Percentiles rank a stretch among this genome's conserved stretches.
Evolutionary conservation across 345 rosid species (phyloP).

Genomic region (Eucalyptus camaldulensis): DNA sequence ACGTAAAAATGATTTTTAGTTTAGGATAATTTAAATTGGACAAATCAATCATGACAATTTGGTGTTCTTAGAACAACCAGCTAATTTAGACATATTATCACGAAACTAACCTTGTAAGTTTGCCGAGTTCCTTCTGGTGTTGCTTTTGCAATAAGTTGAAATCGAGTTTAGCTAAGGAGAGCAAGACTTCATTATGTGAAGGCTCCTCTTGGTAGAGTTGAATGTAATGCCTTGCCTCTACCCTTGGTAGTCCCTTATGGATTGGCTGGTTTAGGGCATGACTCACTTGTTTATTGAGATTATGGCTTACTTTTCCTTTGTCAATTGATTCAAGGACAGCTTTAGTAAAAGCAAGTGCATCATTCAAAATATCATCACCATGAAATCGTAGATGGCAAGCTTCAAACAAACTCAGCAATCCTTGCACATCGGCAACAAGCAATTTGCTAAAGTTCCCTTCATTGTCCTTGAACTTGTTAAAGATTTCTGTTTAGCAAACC

Average conservation of each 20-base stretch:
- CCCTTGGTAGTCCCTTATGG: no score
- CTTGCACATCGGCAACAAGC: neutral
- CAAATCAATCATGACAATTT: no score
- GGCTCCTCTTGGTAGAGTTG: no score
- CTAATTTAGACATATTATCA: neutral
- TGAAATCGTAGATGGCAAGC: neutral
- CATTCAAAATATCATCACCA: constrained; percentile 1
- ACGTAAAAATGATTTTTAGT: neutral
- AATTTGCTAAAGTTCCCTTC: neutral
- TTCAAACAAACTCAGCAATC: constrained; percentile 14
- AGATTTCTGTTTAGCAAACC: constrained; percentile 1
- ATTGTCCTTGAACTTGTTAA: neutral
- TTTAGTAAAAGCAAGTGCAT: neutral
- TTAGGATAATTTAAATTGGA: neutral
- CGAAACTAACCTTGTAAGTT: neutral
- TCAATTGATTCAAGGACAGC: neutral
- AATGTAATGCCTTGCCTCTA: no score
- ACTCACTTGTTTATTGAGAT: neutral
- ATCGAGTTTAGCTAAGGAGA: neutral
- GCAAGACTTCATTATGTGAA: no score
- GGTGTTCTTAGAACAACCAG: no score
- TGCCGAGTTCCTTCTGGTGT: neutral
- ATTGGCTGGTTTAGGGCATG: no score
- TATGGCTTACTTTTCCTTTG: neutral
- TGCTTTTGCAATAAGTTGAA: neutral